Percentiles rank a stretch among this genome's conserved stretches.
Evolutionary conservation across 2,329 filamentous ascomycete genomes (phyloP).

Genomic region (Chrysoporthe puriensis): DNA sequence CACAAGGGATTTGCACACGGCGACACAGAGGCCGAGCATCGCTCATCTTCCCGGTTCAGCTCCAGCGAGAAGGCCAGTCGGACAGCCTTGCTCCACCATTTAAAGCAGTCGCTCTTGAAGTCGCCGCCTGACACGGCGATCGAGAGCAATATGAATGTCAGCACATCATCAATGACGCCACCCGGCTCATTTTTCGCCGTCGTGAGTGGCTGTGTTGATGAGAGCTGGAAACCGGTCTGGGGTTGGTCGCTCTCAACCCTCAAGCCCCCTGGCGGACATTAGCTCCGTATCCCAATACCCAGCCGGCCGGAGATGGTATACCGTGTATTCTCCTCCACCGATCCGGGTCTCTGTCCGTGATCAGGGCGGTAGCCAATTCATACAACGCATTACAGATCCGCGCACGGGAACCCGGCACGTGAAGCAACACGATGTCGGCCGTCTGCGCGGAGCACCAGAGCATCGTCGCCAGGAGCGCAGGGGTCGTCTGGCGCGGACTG

Average conservation of each 20-base stretch:
- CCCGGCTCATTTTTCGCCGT: conserved; percentile 42
- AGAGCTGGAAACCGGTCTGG: conserved; percentile 33
- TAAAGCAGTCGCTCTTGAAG: conserved; percentile 52
- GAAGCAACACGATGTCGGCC: conserved; percentile 48
- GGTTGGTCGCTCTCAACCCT: conserved; percentile 39
- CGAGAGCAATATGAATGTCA: conserved; percentile 49
- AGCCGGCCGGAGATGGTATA: conserved; percentile 22
- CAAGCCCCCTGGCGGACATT: conserved; percentile 36
- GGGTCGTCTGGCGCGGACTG: conserved; percentile 45
- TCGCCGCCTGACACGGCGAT: conserved; percentile 52
- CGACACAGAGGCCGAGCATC: conserved; percentile 32
- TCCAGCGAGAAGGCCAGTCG: conserved; percentile 43
- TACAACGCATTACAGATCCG: conserved; percentile 45
- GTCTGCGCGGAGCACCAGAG: conserved; percentile 53
- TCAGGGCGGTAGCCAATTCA: conserved; percentile 40
- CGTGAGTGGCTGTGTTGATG: conserved; percentile 35
- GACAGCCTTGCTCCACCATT: conserved; percentile 51
- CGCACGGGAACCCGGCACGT: conserved; percentile 45
- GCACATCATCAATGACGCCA: conserved; percentile 45
- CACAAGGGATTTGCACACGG: conserved; percentile 40
- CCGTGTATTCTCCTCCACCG: conserved; percentile 43
- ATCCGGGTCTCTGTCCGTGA: conserved; percentile 42
- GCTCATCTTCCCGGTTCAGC: conserved; percentile 45
- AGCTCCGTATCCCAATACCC: background rate
- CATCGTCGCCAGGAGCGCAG: conserved; percentile 51